phyloP scores from a whole-genome alignment of 495 filamentous ascomycete species.

The Penicillium pancosmium region DNA sequence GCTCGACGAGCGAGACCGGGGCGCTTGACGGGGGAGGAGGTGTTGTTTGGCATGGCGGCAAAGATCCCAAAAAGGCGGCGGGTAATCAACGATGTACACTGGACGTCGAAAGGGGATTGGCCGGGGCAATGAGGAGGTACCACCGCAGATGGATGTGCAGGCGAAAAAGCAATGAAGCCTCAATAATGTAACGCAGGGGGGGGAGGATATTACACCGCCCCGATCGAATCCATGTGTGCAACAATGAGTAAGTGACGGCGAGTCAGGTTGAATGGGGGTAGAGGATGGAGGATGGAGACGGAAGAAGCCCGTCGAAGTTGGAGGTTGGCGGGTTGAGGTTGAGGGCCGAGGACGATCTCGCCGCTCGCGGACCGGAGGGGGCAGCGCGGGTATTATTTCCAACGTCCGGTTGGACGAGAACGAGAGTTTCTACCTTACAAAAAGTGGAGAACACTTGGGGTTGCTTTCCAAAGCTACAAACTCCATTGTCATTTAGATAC shows the following conservation, averaged over 20 bases:
- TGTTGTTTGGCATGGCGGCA: slow-evolving; percentile 46
- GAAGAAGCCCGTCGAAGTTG: background rate
- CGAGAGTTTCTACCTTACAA: background rate
- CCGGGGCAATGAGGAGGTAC: slow-evolving; percentile 29
- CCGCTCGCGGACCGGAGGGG: slow-evolving; percentile 3
- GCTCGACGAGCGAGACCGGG: slow-evolving; percentile 51
- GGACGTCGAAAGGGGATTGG: slow-evolving; percentile 36
- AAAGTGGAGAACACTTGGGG: background rate
- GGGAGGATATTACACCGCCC: slow-evolving; percentile 23
- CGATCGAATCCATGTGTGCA: slow-evolving; percentile 13
- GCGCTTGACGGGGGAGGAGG: slow-evolving; percentile 51
- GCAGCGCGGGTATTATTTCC: slow-evolving; percentile 24
- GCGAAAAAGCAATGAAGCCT: slow-evolving; percentile 30
- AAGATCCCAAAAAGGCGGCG: slow-evolving; percentile 22
- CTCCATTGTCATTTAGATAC: background rate
- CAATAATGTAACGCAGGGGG: slow-evolving; percentile 17
- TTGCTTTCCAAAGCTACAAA: background rate
- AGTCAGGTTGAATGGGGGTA: slow-evolving; percentile 1
- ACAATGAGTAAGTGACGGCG: no score
- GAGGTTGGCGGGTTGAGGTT: slow-evolving; percentile 5
- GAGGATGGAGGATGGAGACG: background rate
- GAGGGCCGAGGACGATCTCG: slow-evolving; percentile 17
- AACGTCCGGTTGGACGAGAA: slow-evolving; percentile 6
- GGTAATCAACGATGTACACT: slow-evolving; percentile 27
- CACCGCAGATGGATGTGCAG: slow-evolving; percentile 34